A percentile compares a stretch with the other conserved stretches of the same genome.
Evolutionary conservation across 129 eudicot species (phyloP).

Genomic region (Centella asiatica): DNA sequence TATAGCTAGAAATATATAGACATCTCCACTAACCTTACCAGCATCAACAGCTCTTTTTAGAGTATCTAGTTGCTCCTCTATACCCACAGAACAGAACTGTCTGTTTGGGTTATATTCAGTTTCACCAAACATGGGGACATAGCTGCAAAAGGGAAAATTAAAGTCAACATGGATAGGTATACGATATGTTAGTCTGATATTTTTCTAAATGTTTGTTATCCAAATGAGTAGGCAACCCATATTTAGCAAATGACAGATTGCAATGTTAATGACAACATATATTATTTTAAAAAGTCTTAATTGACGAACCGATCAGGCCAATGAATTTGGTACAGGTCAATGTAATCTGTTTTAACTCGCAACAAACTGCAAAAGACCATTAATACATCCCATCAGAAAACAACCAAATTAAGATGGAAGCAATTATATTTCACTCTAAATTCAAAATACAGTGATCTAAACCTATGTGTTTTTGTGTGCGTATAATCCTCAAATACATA

Average conservation of each 20-base stretch:
- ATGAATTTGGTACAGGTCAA: conserved; percentile 90
- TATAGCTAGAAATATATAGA: not conserved
- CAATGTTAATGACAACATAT: conserved; percentile 15
- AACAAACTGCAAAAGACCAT: conserved; percentile 55
- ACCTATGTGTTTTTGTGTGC: too few relatives aligned
- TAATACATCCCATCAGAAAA: not conserved
- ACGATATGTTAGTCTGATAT: not conserved
- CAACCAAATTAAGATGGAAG: not conserved
- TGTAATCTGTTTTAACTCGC: conserved; percentile 64
- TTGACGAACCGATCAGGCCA: conserved; percentile 99
- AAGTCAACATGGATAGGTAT: not conserved
- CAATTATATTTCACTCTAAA: not conserved
- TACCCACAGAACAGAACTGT: conserved; percentile 39
- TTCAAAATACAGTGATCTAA: too few relatives aligned
- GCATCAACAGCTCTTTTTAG: conserved; percentile 73
- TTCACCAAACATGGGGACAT: conserved; percentile 99
- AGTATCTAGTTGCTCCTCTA: conserved; percentile 80
- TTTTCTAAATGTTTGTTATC: not conserved
- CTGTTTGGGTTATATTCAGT: conserved; percentile 61
- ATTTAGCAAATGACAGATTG: not conserved
- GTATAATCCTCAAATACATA: not conserved
- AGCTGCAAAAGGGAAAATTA: conserved; percentile 30
- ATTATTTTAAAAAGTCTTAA: too few relatives aligned
- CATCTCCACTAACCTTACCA: conserved; percentile 68
- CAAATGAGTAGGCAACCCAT: not conserved